Percentiles rank a stretch among this genome's conserved stretches.
Conservation (phyloP, 805 yeast species). For the Kodamaea kaohsiungensis region DNA sequence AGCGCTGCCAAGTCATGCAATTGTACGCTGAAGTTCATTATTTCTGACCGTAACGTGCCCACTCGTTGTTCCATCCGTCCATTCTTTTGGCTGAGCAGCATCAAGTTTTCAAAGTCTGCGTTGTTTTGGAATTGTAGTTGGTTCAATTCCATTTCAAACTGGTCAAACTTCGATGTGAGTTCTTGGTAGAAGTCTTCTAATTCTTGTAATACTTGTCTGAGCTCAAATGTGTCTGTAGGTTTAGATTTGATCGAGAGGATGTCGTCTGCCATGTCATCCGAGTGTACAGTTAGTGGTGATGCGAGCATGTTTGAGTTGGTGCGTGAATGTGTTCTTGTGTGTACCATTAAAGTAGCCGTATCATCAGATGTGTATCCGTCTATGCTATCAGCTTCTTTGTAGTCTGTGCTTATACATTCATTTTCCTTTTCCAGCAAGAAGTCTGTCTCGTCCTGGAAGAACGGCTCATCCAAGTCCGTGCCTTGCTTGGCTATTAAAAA, state of each 20-base stretch:
- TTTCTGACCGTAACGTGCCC: conserved; percentile 10
- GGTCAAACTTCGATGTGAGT: conserved; percentile 11
- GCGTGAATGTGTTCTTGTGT: conserved; percentile 1
- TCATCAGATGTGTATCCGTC: conserved; percentile 20
- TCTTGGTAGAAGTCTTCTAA: conserved; percentile 11
- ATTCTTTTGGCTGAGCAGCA: conserved; percentile 6
- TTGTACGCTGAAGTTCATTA: conserved; percentile 11
- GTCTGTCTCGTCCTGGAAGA: background rate
- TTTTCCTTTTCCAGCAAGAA: too few species aligned
- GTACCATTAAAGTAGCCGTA: conserved; percentile 22
- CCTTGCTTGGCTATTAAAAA: conserved; percentile 1
- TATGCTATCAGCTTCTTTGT: background rate
- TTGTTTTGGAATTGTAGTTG: conserved; percentile 12
- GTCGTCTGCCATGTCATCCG: background rate
- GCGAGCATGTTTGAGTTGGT: background rate
- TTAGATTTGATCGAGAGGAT: background rate
- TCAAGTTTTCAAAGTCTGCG: conserved; percentile 11
- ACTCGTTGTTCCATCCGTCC: conserved; percentile 8
- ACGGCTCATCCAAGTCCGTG: background rate
- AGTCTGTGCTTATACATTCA: background rate
- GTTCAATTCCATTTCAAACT: conserved; percentile 10
- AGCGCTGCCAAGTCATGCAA: conserved; percentile 10
- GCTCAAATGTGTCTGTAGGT: conserved; percentile 8
- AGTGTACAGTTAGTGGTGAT: conserved; percentile 3
- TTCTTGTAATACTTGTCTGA: conserved; percentile 13